Evolutionary conservation across 1,284 basidiomycete genomes (phyloP).

Genomic region (Puccinia novopanici): DNA sequence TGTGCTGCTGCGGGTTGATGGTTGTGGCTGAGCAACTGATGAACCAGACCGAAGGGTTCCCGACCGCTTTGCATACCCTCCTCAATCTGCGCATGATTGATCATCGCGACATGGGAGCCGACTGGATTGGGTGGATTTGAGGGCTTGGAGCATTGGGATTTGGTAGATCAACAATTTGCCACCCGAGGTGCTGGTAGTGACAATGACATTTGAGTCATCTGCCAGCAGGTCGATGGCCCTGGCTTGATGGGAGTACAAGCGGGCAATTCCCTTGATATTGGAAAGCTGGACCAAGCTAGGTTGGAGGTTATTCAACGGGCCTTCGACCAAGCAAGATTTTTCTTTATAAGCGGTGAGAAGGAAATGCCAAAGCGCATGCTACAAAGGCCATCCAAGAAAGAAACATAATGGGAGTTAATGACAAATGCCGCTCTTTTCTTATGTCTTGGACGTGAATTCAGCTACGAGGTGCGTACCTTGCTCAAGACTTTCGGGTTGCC

Average conservation of each 20-base stretch:
- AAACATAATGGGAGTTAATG: background rate
- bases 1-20: slow-evolving; percentile 71
- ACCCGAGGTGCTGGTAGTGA: slow-evolving; percentile 86
- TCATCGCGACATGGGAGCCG: slow-evolving; percentile 72
- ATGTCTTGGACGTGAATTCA: background rate
- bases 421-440: background rate
- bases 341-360: slow-evolving; percentile 98
- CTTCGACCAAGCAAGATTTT: slow-evolving; percentile 89
- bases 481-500: slow-evolving; percentile 98
- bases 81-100: slow-evolving; percentile 75
- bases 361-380: slow-evolving; percentile 98
- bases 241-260: slow-evolving; percentile 73
- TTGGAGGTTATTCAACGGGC: slow-evolving; percentile 92
- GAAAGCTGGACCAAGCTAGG: slow-evolving; percentile 98
- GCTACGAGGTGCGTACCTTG: slow-evolving; percentile 69
- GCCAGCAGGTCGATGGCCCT: slow-evolving; percentile 72
- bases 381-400: slow-evolving; percentile 33
- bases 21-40: slow-evolving; percentile 90
- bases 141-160: slow-evolving; percentile 72
- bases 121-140: slow-evolving; percentile 66
- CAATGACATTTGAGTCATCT: slow-evolving; percentile 72
- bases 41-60: slow-evolving; percentile 70
- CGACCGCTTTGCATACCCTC: slow-evolving; percentile 77
- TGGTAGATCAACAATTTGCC: slow-evolving; percentile 86
- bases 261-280: slow-evolving; percentile 77